Percentiles rank a stretch among this genome's conserved stretches.
These are phyloP conservation scores for Bruguiera sexangula DNA, from an alignment of 345 rosid genomes.

Conservation along the genomic window DNA sequence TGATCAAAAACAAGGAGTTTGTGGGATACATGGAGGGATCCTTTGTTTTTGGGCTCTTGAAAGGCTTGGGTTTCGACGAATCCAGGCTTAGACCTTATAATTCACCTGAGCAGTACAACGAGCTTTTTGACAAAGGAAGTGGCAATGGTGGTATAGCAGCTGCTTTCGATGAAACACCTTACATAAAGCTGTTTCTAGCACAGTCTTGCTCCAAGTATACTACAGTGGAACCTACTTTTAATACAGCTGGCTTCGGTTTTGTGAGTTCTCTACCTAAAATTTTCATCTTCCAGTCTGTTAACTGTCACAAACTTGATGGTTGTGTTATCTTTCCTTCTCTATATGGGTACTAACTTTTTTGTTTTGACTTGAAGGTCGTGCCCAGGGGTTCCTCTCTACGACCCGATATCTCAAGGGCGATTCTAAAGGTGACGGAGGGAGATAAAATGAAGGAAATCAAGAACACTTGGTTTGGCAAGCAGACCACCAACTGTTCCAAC, in stretches of 20 bases:
- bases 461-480: slow-evolving; percentile 1
- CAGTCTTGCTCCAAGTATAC: slow-evolving; percentile 24
- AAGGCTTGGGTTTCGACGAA: slow-evolving; percentile 16
- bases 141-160: slow-evolving; percentile 23
- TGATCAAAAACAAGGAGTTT: slow-evolving; percentile 30
- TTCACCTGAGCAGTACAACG: slow-evolving; percentile 23
- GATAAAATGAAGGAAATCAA: slow-evolving; percentile 7
- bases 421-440: slow-evolving; percentile 20
- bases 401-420: slow-evolving; percentile 22
- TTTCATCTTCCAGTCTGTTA: slow-evolving; percentile 1
- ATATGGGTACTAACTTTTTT: not conserved
- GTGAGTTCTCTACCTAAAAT: slow-evolving; percentile 14
- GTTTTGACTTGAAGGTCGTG: slow-evolving; percentile 9
- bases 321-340: not conserved
- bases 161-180: slow-evolving; percentile 43
- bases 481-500: not conserved
- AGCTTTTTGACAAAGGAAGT: slow-evolving; percentile 16
- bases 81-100: slow-evolving; percentile 14
- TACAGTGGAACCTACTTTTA: slow-evolving; percentile 1
- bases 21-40: slow-evolving; percentile 48
- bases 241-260: not conserved
- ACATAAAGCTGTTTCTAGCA: slow-evolving; percentile 35
- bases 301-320: slow-evolving; percentile 17
- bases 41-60: slow-evolving; percentile 35
- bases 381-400: slow-evolving; percentile 25